Percentiles rank a stretch among this genome's conserved stretches.
These are phyloP conservation scores for Bipolaris victoriae DNA, from an alignment of 2,329 filamentous ascomycete species.

Conservation along the genomic window DNA sequence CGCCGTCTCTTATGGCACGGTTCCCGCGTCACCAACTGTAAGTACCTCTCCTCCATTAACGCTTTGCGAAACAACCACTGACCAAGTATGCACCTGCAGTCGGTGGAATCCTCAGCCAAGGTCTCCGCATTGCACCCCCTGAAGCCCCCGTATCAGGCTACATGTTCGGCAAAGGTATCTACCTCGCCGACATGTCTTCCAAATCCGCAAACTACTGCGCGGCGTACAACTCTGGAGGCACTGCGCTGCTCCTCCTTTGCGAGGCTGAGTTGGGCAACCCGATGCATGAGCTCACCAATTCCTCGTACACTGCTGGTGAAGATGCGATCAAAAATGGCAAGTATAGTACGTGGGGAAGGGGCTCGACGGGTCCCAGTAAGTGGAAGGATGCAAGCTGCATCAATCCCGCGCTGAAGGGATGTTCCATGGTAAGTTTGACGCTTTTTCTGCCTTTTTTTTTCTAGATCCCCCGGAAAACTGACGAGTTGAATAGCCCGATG, in stretches of 20 bases:
- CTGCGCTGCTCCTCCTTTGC: slow-evolving; percentile 79
- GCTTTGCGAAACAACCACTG: not conserved
- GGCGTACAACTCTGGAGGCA: slow-evolving; percentile 65
- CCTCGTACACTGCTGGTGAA: slow-evolving; percentile 68
- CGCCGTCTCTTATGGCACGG: slow-evolving; percentile 87
- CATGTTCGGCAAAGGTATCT: slow-evolving; percentile 92
- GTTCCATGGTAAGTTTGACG: slow-evolving; percentile 66
- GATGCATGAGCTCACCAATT: slow-evolving; percentile 66
- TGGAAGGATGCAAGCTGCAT: slow-evolving; percentile 80
- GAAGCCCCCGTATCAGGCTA: slow-evolving; percentile 81
- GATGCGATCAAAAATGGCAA: slow-evolving; percentile 66
- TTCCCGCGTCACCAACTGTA: slow-evolving; percentile 76
- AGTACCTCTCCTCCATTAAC: not conserved
- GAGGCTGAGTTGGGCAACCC: slow-evolving; percentile 82
- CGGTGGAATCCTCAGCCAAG: slow-evolving; percentile 84
- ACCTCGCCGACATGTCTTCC: slow-evolving; percentile 79
- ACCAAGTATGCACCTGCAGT: slow-evolving; percentile 36
- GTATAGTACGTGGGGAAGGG: slow-evolving; percentile 74
- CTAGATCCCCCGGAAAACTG: slow-evolving; percentile 4
- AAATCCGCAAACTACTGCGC: slow-evolving; percentile 83
- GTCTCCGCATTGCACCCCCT: slow-evolving; percentile 85
- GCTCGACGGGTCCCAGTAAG: slow-evolving; percentile 64
- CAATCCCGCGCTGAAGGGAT: slow-evolving; percentile 68
- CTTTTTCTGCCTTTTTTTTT: not conserved
- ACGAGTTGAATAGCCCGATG: slow-evolving; percentile 31